Base-by-base conservation (phyloP, 805 yeast species). In the Lipomyces oligophaga region DNA sequence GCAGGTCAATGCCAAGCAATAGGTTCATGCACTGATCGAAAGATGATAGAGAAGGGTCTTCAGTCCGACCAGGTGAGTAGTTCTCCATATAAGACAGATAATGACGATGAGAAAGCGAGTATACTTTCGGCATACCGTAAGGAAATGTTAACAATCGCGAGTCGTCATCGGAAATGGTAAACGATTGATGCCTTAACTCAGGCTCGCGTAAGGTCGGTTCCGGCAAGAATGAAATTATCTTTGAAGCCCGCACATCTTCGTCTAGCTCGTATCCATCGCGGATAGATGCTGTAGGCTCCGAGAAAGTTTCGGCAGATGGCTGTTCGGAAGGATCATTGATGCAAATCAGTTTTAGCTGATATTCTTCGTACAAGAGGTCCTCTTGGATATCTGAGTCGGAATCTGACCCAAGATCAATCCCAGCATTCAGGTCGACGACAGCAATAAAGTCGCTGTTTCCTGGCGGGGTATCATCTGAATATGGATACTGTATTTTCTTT, bases 201-300 rank as follows among this genome's bases (percentile, higher is more conserved):
- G 10, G 28, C 15, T 27, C 15, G 7, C 13, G 8, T 15, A 7
- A 8, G n/a, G 21, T 5, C n/a, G n/a, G n/a, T n/a, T n/a, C n/a
- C n/a, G n/a, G n/a, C 4, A 32, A 24, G 13, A 8, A 10, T 5
- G 30, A 39, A 24, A 50, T 28, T 18, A 48, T 15, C 24, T 50
- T 50, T 16, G 37, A 34, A 7, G 41, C 54, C 19, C 38, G 28
- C 7, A 43, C 44, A 25, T 47, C 47, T 20, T 35, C 49, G 35
- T 31, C 50, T n/a, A 36, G 52, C 30, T 46, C 47, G 25, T 40
- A 33, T 3, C 24, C 34, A 32, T 47, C 52, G 18, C 40, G 40
- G 22, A 27, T 30, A n/a, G 35, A 18, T 4, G 38, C 19, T 19
- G 38, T 21, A 28, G 26, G 11, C 3, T 19, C 35, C 15, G 24